Conservation (phyloP, 345 rosid genomes). For the Adansonia digitata region DNA sequence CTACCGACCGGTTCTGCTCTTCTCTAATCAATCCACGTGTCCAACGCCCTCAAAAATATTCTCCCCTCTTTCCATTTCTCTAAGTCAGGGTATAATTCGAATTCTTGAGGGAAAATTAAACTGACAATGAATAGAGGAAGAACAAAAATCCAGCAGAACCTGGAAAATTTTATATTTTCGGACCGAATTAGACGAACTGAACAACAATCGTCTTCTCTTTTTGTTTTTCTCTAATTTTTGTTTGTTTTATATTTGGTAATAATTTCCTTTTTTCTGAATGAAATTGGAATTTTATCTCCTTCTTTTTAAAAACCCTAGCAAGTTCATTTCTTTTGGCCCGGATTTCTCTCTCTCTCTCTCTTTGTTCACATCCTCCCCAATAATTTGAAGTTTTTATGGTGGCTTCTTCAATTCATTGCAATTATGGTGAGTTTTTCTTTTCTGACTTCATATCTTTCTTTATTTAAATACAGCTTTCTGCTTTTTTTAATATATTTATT, state of each 20-base stretch:
- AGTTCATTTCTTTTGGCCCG: neutral
- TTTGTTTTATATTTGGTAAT: neutral
- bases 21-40: neutral
- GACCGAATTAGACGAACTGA: neutral
- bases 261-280: neutral
- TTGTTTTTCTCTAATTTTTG: neutral
- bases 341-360: neutral
- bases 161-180: neutral
- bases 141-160: neutral
- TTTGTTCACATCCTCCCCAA: neutral
- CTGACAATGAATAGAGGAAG: neutral
- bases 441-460: too few relatives aligned
- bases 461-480: neutral
- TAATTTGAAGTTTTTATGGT: neutral
- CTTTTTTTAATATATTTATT: neutral
- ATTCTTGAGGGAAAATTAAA: neutral
- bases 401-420: neutral
- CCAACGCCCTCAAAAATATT: neutral
- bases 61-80: neutral
- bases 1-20: too few relatives aligned
- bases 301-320: neutral
- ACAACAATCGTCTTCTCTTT: neutral
- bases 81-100: too few relatives aligned
- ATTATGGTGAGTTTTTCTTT: slow-evolving; percentile 1
- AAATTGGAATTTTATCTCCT: neutral